Evolutionary conservation across 441 rosid species (phyloP).

Genomic region (Aleurites moluccanus): DNA sequence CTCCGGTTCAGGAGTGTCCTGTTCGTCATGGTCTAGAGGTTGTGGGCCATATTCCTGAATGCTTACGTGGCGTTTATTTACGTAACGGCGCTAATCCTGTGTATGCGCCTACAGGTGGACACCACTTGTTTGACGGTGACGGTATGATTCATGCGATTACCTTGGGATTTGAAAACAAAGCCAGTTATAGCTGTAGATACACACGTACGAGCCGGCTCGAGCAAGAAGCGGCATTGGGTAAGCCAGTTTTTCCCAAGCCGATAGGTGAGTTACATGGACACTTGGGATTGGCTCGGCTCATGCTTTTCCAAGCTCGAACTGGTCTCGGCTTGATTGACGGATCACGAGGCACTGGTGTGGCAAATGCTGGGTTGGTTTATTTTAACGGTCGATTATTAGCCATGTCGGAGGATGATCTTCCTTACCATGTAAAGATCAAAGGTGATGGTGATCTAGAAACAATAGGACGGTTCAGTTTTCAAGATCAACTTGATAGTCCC

Average conservation of each 20-base stretch:
- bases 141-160: conserved; percentile 77
- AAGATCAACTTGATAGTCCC: conserved; percentile 48
- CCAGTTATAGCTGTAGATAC: conserved; percentile 62
- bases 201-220: conserved; percentile 57
- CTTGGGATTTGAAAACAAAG: conserved; percentile 38
- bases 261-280: conserved; percentile 72
- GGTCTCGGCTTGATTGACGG: conserved; percentile 49
- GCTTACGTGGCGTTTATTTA: conserved; percentile 53
- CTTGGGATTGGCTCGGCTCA: conserved; percentile 61
- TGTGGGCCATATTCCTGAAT: conserved; percentile 47
- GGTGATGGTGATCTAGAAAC: conserved; percentile 57
- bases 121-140: conserved; percentile 76
- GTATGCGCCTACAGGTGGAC: conserved; percentile 51
- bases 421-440: conserved; percentile 55
- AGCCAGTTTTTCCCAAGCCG: conserved; percentile 60
- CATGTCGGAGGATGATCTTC: conserved; percentile 81
- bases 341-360: conserved; percentile 59
- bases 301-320: conserved; percentile 54
- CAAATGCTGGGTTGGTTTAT: conserved; percentile 65
- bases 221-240: conserved; percentile 53
- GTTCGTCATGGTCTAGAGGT: conserved; percentile 52
- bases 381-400: conserved; percentile 68
- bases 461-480: conserved; percentile 51
- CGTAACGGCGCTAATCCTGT: conserved; percentile 72
- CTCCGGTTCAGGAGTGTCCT: conserved; percentile 60